Percentiles rank a stretch among this genome's conserved stretches.
phyloP scores from a whole-genome alignment of 2,329 filamentous ascomycete genomes.

The Exophiala spinifera region DNA sequence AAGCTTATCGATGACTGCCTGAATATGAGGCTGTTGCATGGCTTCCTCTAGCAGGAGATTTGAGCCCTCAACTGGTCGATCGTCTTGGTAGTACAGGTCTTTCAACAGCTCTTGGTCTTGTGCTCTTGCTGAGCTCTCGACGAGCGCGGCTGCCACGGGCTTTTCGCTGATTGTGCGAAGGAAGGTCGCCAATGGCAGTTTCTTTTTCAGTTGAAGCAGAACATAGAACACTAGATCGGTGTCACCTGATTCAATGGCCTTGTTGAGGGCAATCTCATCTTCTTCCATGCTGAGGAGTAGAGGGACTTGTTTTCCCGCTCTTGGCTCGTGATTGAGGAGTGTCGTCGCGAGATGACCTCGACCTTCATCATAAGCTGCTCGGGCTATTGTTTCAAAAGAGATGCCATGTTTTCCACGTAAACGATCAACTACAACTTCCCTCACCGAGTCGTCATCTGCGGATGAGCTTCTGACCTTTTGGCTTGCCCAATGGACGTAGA shows the following conservation, averaged over 20 bases:
- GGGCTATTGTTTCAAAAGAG: conserved; percentile 91
- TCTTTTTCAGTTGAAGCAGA: conserved; percentile 81
- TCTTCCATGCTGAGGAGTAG: conserved; percentile 92
- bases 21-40: conserved; percentile 66
- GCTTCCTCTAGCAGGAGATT: conserved; percentile 85
- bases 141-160: conserved; percentile 80
- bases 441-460: conserved; percentile 85
- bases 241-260: conserved; percentile 92
- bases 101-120: conserved; percentile 83
- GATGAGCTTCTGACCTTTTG: conserved; percentile 84
- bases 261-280: conserved; percentile 90
- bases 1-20: conserved; percentile 77
- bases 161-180: conserved; percentile 86
- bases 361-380: conserved; percentile 91
- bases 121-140: conserved; percentile 77
- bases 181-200: conserved; percentile 84
- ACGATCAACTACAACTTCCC: conserved; percentile 79
- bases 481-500: conserved; percentile 96
- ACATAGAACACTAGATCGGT: conserved; percentile 91
- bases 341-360: conserved; percentile 84
- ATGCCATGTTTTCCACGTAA: conserved; percentile 86
- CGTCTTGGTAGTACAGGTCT: conserved; percentile 96
- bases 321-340: conserved; percentile 86
- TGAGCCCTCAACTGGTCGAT: conserved; percentile 81
- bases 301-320: conserved; percentile 93